A percentile compares a stretch with the other conserved stretches of the same genome.
Evolutionary conservation across 495 filamentous ascomycete species (phyloP).

Genomic region (Penicillium goetzii): DNA sequence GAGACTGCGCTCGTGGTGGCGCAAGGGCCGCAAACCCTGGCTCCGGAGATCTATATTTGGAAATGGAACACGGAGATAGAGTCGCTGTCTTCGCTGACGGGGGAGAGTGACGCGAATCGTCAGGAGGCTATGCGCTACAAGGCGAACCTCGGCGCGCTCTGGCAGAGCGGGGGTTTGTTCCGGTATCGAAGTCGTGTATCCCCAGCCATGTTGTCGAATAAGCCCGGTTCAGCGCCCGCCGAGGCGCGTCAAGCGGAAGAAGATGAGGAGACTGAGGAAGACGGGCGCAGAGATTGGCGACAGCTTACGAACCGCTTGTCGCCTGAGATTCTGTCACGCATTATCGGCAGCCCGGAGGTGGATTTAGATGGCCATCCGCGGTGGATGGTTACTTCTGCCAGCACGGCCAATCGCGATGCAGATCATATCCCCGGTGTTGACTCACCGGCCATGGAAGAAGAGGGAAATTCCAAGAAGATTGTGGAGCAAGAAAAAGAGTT

Average conservation of each 20-base stretch:
- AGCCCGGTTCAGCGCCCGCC: constrained; percentile 8
- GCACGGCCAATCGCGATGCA: constrained; percentile 47
- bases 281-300: constrained; percentile 44
- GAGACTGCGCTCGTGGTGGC: constrained; percentile 22
- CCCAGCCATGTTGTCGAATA: constrained; percentile 26
- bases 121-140: constrained; percentile 47
- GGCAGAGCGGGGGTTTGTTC: constrained; percentile 48
- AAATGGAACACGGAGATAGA: constrained; percentile 49
- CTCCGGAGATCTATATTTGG: constrained; percentile 46
- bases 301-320: constrained; percentile 46
- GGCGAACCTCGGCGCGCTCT: constrained; percentile 44
- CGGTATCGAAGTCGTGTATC: constrained; percentile 48
- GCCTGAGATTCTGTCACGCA: constrained; percentile 41
- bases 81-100: constrained; percentile 32
- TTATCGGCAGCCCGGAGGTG: constrained; percentile 40
- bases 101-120: constrained; percentile 30
- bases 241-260: constrained; percentile 25
- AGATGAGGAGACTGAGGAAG: constrained; percentile 38
- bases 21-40: constrained; percentile 3
- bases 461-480: constrained; percentile 10
- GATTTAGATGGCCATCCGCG: constrained; percentile 46
- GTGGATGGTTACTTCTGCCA: constrained; percentile 53
- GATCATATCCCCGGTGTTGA: constrained; percentile 57
- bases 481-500: constrained; percentile 47
- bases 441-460: constrained; percentile 15